A percentile compares a stretch with the other conserved stretches of the same genome.
Evolutionary conservation across 2,329 filamentous ascomycete genomes (phyloP).

Genomic region (Sclerotinia spermophila): DNA sequence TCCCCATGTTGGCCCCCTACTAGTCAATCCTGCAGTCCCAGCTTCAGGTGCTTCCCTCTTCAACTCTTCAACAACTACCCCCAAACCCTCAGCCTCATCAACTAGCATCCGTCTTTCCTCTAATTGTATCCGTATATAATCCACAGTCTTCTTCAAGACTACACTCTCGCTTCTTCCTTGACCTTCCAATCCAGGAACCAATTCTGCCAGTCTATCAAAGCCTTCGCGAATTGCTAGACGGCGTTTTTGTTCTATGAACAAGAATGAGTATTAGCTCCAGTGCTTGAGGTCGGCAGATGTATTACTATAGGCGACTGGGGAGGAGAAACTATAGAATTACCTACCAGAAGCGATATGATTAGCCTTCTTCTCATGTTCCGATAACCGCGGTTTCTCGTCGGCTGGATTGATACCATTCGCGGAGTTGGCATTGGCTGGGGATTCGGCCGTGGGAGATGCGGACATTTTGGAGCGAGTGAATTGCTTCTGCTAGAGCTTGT

Average conservation of each 20-base stretch:
- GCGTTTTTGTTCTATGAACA: slow-evolving; percentile 47
- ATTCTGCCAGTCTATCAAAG: slow-evolving; percentile 63
- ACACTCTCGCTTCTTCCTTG: slow-evolving; percentile 67
- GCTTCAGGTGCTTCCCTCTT: slow-evolving; percentile 19
- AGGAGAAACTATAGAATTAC: background rate
- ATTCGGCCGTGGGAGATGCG: slow-evolving; percentile 30
- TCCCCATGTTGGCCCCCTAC: background rate
- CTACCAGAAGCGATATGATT: slow-evolving; percentile 64
- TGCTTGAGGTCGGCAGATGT: background rate
- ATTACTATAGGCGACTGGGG: no score
- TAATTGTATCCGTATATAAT: slow-evolving; percentile 49
- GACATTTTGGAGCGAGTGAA: slow-evolving; percentile 24
- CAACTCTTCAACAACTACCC: slow-evolving; percentile 44
- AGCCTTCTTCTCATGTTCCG: slow-evolving; percentile 67
- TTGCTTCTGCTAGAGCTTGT: slow-evolving; percentile 15
- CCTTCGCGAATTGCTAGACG: slow-evolving; percentile 57
- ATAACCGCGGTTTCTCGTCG: slow-evolving; percentile 59
- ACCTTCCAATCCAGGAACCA: slow-evolving; percentile 66
- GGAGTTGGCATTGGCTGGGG: slow-evolving; percentile 31
- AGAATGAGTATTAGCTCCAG: background rate
- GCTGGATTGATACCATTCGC: slow-evolving; percentile 27
- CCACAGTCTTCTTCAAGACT: slow-evolving; percentile 57
- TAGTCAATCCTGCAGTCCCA: background rate
- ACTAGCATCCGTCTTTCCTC: slow-evolving; percentile 49
- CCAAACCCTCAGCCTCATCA: slow-evolving; percentile 47